Conservation (phyloP, 768 basidiomycete species). For the Phallus indusiatus region DNA sequence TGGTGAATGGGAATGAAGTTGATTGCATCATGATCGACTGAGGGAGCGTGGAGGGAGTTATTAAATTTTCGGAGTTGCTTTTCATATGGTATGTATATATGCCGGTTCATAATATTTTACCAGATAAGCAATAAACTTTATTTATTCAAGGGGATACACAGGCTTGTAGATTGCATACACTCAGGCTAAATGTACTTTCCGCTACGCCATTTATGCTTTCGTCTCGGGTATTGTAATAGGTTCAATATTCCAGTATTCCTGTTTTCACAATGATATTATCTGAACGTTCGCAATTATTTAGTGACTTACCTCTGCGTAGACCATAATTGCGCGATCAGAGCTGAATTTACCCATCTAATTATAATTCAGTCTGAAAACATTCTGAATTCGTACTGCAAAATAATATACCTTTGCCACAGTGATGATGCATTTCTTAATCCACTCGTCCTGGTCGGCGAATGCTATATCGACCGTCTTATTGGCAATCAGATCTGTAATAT, state of each 20-base stretch:
- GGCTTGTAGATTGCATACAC: no score
- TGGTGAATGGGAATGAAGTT: no score
- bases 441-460: constrained; percentile 73
- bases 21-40: no score
- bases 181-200: background rate
- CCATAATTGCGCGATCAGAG: constrained; percentile 84
- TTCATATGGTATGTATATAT: no score
- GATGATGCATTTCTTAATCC: constrained; percentile 85
- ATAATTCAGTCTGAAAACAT: constrained; percentile 12
- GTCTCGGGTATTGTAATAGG: background rate
- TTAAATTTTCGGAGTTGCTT: no score
- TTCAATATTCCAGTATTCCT: constrained; percentile 72
- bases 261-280: background rate
- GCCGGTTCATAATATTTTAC: no score
- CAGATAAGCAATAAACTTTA: no score
- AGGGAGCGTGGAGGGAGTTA: no score
- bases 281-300: background rate
- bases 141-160: no score
- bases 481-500: constrained; percentile 60
- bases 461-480: constrained; percentile 82
- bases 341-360: constrained; percentile 92
- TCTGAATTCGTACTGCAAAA: background rate
- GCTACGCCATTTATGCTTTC: background rate
- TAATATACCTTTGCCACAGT: constrained; percentile 62
- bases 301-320: constrained; percentile 59